Percentiles rank a stretch among this genome's conserved stretches.
phyloP scores from a whole-genome alignment of 2,329 filamentous ascomycete genomes.

The Sporothrix humicola region DNA sequence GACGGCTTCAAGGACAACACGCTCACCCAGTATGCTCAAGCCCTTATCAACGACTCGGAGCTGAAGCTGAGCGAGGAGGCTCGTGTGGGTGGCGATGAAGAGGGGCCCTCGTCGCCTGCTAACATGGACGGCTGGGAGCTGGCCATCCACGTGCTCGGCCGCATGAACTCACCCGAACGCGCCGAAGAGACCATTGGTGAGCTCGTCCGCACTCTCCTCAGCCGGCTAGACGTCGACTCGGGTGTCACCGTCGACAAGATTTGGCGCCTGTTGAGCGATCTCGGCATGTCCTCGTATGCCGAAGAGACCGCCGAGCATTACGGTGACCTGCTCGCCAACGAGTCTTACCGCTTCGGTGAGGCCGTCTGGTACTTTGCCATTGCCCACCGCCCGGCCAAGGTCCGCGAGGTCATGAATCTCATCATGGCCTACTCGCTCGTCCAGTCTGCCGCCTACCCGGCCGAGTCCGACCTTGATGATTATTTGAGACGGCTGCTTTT shows the following conservation, averaged over 20 bases:
- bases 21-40: slow-evolving; percentile 75
- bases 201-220: slow-evolving; percentile 71
- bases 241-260: slow-evolving; percentile 78
- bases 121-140: slow-evolving; percentile 83
- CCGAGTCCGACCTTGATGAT: slow-evolving; percentile 72
- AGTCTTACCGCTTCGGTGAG: slow-evolving; percentile 79
- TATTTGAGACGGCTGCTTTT: slow-evolving; percentile 71
- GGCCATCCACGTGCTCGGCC: slow-evolving; percentile 79
- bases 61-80: slow-evolving; percentile 47
- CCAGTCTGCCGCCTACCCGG: slow-evolving; percentile 80
- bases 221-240: slow-evolving; percentile 66
- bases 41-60: slow-evolving; percentile 63
- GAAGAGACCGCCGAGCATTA: slow-evolving; percentile 85
- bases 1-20: slow-evolving; percentile 79
- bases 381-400: slow-evolving; percentile 76
- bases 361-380: slow-evolving; percentile 90
- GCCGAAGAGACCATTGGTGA: slow-evolving; percentile 76
- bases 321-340: slow-evolving; percentile 75
- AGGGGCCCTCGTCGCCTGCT: slow-evolving; percentile 33
- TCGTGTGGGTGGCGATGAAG: slow-evolving; percentile 42
- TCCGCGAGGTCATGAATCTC: slow-evolving; percentile 83
- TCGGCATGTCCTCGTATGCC: slow-evolving; percentile 79
- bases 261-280: slow-evolving; percentile 75
- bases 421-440: slow-evolving; percentile 87
- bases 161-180: slow-evolving; percentile 74